phyloP scores from a whole-genome alignment of 345 rosid genomes.

The rapeseed (Brassica napus) region DNA sequence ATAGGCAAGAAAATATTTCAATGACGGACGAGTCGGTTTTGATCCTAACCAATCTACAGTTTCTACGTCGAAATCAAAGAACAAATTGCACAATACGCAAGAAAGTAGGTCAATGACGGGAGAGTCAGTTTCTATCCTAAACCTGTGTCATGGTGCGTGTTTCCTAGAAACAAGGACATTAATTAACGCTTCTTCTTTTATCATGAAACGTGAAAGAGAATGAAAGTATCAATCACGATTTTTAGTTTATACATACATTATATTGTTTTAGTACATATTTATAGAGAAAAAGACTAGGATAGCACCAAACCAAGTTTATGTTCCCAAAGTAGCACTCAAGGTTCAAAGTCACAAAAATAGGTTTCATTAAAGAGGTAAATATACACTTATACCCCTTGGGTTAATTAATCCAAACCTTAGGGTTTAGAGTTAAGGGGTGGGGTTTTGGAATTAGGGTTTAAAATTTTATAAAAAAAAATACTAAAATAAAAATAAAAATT shows the following conservation, averaged over 20 bases:
- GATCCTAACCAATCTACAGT: neutral
- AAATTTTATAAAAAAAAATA: no score
- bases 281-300: no score
- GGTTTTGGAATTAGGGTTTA: no score
- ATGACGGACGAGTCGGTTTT: constrained; percentile 7
- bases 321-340: no score
- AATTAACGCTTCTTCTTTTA: neutral
- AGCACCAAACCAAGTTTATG: no score
- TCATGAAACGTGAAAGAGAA: neutral
- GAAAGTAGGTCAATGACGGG: constrained; percentile 17
- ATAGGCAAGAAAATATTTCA: neutral
- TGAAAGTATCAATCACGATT: constrained; percentile 14
- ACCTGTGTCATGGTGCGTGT: constrained; percentile 8
- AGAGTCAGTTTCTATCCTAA: constrained; percentile 7
- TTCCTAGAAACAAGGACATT: constrained; percentile 11
- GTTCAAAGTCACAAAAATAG: no score
- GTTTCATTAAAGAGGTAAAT: no score
- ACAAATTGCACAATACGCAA: neutral
- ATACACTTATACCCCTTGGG: no score
- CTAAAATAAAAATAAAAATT: no score
- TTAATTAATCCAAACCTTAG: no score
- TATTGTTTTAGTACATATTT: neutral
- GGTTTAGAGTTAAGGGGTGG: no score
- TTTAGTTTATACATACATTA: constrained; percentile 10
- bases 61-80: neutral